These are phyloP conservation scores for Aureobasidium lini DNA, from an alignment of 2,329 filamentous ascomycete genomes.

Conservation along the genomic window DNA sequence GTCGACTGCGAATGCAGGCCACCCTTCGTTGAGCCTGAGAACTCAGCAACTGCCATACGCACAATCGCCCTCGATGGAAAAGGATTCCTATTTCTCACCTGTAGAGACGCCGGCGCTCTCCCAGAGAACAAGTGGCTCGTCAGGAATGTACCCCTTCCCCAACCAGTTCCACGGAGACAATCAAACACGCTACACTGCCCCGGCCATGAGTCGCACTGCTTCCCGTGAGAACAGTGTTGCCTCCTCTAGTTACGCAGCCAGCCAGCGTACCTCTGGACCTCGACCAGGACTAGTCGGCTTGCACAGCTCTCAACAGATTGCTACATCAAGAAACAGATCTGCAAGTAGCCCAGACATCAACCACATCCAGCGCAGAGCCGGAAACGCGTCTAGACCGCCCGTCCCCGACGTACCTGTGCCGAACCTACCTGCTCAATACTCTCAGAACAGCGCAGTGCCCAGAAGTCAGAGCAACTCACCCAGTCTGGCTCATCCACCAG, in stretches of 20 bases:
- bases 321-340: constrained; percentile 62
- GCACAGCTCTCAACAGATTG: constrained; percentile 46
- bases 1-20: constrained; percentile 43
- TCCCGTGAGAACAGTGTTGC: constrained; percentile 15
- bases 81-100: constrained; percentile 91
- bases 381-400: constrained; percentile 37
- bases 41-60: constrained; percentile 46
- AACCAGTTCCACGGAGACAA: constrained; percentile 68
- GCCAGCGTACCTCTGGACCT: constrained; percentile 9
- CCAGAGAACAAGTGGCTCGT: constrained; percentile 61
- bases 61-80: constrained; percentile 51
- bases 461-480: constrained; percentile 80
- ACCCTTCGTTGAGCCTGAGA: constrained; percentile 59
- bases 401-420: constrained; percentile 34
- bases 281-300: constrained; percentile 41
- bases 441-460: constrained; percentile 38
- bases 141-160: constrained; percentile 73
- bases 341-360: constrained; percentile 96
- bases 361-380: constrained; percentile 49
- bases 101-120: constrained; percentile 72
- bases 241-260: constrained; percentile 13
- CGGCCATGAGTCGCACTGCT: constrained; percentile 66
- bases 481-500: constrained; percentile 42
- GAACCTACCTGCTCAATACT: constrained; percentile 45
- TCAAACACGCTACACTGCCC: constrained; percentile 77